A percentile compares a stretch with the other conserved stretches of the same genome.
Evolutionary conservation across 1,284 basidiomycete genomes (phyloP).

Genomic region (Papiliotrema flavescens): DNA sequence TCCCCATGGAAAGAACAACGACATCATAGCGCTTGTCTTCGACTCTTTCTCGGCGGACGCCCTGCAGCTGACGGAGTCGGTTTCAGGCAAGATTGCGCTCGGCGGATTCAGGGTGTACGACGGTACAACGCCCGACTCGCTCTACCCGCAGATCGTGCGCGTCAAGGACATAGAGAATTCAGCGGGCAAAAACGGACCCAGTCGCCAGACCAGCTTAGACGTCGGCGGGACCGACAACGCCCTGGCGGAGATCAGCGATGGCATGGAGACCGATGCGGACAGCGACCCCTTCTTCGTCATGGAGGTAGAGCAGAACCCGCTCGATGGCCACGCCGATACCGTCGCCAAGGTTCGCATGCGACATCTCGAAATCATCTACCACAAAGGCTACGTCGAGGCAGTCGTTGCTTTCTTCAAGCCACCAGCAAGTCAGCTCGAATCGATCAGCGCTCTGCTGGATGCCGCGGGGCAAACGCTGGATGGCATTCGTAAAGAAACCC

Average conservation of each 20-base stretch:
- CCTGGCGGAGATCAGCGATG: conserved; percentile 36
- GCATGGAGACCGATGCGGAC: conserved; percentile 33
- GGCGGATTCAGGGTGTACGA: conserved; percentile 89
- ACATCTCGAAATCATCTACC: conserved; percentile 97
- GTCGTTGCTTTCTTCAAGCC: conserved; percentile 92
- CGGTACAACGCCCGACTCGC: conserved; percentile 74
- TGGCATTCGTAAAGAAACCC: conserved; percentile 88
- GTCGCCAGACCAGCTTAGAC: conserved; percentile 23
- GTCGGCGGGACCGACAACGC: conserved; percentile 33
- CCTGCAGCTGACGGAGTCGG: conserved; percentile 80
- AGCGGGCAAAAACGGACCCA: conserved; percentile 16
- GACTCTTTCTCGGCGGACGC: conserved; percentile 83
- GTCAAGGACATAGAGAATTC: conserved; percentile 61
- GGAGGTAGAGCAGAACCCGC: conserved; percentile 88
- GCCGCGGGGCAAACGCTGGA: conserved; percentile 94
- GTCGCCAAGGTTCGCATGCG: conserved; percentile 87
- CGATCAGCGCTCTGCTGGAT: conserved; percentile 82
- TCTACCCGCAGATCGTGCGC: conserved; percentile 89
- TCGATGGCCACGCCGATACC: conserved; percentile 90
- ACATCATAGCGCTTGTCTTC: conserved; percentile 86
- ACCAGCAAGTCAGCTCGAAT: conserved; percentile 90
- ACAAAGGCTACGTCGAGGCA: conserved; percentile 89
- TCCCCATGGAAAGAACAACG: conserved; percentile 60
- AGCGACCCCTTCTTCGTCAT: conserved; percentile 84
- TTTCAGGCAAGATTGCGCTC: conserved; percentile 77